Evolutionary conservation across 2,329 filamentous ascomycete species (phyloP).

Genomic region (Ceratocystis ficicola): DNA sequence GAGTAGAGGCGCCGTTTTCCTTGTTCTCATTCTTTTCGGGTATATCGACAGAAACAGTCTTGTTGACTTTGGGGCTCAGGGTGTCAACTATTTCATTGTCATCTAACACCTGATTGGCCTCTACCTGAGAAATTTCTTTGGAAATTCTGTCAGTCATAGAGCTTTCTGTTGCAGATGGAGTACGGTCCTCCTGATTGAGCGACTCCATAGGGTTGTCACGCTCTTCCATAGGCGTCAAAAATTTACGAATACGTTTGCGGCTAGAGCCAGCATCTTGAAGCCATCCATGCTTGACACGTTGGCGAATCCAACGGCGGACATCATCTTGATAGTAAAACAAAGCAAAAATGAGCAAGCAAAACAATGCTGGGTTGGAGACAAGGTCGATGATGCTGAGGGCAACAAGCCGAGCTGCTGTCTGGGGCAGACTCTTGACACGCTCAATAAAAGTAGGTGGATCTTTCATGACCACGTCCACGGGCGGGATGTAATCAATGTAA

Average conservation of each 20-base stretch:
- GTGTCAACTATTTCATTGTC: not conserved
- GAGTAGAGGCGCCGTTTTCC: not conserved
- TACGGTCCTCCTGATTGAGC: not conserved
- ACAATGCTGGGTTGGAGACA: slow-evolving; percentile 42
- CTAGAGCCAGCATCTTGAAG: slow-evolving; percentile 18
- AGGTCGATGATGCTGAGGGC: slow-evolving; percentile 39
- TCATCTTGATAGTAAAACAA: slow-evolving; percentile 38
- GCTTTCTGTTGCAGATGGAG: not conserved
- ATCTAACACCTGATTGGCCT: not conserved
- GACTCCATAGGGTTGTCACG: slow-evolving; percentile 16
- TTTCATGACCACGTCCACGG: slow-evolving; percentile 23
- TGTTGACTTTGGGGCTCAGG: not conserved
- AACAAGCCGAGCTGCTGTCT: slow-evolving; percentile 31
- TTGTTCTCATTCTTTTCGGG: slow-evolving; percentile 8
- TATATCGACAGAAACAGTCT: not conserved
- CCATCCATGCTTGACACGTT: slow-evolving; percentile 15
- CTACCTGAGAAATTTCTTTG: not conserved
- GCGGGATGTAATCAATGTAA: slow-evolving; percentile 28
- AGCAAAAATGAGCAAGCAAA: slow-evolving; percentile 35
- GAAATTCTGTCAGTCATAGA: slow-evolving; percentile 8
- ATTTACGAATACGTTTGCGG: slow-evolving; percentile 18
- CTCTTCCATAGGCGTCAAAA: slow-evolving; percentile 20
- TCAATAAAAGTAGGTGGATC: slow-evolving; percentile 37
- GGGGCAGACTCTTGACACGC: slow-evolving; percentile 40
- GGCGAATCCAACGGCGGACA: slow-evolving; percentile 29